These are phyloP conservation scores for Aspergillus fumigatiaffinis DNA, from an alignment of 2,329 filamentous ascomycete species.

Conservation along the genomic window DNA sequence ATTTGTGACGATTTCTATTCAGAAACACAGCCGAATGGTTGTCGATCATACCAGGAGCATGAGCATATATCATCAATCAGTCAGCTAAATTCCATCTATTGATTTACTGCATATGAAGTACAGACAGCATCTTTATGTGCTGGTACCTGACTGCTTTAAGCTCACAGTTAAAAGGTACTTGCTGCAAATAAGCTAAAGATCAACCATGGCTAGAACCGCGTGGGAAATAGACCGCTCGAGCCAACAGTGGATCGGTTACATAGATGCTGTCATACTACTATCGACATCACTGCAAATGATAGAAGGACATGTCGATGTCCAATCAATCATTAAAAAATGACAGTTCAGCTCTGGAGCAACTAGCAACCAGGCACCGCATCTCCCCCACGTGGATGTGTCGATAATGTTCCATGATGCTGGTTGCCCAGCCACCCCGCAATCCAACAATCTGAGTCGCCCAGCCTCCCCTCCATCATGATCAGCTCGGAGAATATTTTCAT, in stretches of 20 bases:
- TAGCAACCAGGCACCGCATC: not conserved
- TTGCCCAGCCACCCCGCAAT: conserved; percentile 30
- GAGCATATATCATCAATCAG: not conserved
- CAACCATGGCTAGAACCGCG: not conserved
- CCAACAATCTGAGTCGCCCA: conserved; percentile 25
- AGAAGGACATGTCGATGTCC: not conserved
- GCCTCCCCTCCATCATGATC: conserved; percentile 24
- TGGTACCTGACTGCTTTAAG: not conserved
- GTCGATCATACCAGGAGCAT: not conserved
- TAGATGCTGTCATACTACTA: not conserved
- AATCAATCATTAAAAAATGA: not conserved
- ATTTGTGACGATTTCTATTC: not conserved
- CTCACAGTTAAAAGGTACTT: not conserved
- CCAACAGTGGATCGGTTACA: not conserved
- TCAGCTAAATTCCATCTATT: not conserved
- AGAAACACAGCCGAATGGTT: not conserved
- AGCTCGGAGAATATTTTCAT: not conserved
- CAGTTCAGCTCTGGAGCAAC: not conserved
- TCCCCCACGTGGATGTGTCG: not conserved
- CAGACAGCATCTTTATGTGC: not conserved
- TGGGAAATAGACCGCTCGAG: not conserved
- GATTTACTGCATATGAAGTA: not conserved
- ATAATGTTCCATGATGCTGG: not conserved
- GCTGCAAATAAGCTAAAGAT: not conserved
- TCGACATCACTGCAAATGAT: not conserved